Base-by-base conservation (phyloP, 345 rosid species). In the Lagerstroemia speciosa region DNA sequence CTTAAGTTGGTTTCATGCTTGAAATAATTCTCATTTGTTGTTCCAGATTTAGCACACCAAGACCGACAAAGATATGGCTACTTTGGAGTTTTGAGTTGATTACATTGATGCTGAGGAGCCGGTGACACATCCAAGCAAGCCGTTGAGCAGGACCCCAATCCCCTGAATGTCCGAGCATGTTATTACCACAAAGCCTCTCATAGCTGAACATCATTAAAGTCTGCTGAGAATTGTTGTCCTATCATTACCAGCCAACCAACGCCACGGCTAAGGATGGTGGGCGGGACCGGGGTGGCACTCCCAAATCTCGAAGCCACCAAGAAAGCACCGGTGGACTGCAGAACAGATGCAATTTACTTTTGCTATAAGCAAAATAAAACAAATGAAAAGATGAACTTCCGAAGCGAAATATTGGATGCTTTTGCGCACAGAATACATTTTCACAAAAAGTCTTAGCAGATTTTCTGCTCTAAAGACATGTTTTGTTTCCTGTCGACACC, bases 281-380 rank as follows among this genome's bases (percentile, higher is more conserved):
- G 83, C 34, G 92, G 95, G 32, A 85, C 83, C 0, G 89, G 90
- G 1, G 90, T 85, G 20, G 95, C 95, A 58, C 92, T 83, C 55
- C 86, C 95, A 68, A 77, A 83, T 71, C 92, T 81, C 33, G 92
- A 86, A n/a, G 87, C 80, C 60, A 85, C 91, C 3, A 73, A 84
- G 69, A 84, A 89, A 68, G 91, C 76, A 48, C 88, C 87, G 19
- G 85, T 88, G 24, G 87, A 82, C 90, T 86, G 74, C 78, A 79
- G 67, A 64, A 26, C 52, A 68, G 16, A 69, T 41, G 10, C 65
- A 37, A 24, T 31, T 58, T 32, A 60, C 33, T 37, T 57, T 31
- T 36, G 27, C 62, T 32, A n/a, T n/a, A 38, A 50, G 46, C 32
- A 68, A 68, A 34, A 53, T 5, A 67, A 24, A 67, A 52, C 15